These are phyloP conservation scores for Platanthera zijinensis DNA, from an alignment of 106 monocot species.

Conservation along the genomic window DNA sequence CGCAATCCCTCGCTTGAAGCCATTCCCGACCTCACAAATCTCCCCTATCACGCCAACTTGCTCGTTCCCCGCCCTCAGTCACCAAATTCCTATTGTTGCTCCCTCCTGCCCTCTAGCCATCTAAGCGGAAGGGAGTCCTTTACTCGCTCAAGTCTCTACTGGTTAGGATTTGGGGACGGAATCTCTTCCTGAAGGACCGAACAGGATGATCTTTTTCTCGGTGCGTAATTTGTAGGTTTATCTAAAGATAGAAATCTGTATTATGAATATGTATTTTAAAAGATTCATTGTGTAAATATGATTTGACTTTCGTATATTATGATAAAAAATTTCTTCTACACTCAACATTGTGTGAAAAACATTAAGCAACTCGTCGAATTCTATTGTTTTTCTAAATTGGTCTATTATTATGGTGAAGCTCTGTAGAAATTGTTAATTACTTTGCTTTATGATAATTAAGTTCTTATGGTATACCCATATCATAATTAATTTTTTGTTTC, in stretches of 20 bases:
- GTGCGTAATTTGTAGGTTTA: conserved; percentile 27
- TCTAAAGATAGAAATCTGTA: background rate
- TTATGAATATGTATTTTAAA: background rate
- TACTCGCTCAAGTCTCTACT: conserved; percentile 64
- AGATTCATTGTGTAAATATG: background rate
- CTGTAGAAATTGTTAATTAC: too few species aligned
- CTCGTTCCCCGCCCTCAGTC: too few species aligned
- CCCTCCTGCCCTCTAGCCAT: too few species aligned
- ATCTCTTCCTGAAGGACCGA: conserved; percentile 30
- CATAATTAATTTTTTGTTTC: too few species aligned
- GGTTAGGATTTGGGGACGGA: conserved; percentile 33
- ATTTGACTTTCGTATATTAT: background rate
- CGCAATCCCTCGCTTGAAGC: too few species aligned
- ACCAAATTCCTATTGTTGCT: too few species aligned
- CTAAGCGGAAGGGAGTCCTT: conserved; percentile 55
- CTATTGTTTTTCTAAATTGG: too few species aligned
- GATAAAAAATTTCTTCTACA: background rate
- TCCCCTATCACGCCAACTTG: too few species aligned
- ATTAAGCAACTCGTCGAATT: background rate
- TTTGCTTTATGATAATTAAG: too few species aligned
- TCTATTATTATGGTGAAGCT: too few species aligned
- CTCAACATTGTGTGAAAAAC: background rate
- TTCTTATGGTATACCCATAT: too few species aligned
- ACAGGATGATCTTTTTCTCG: conserved; percentile 85
- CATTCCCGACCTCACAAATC: too few species aligned